Evolutionary conservation across 1,284 basidiomycete genomes (phyloP), one percentile per base, ranked within the genome.

Genomic region (Lentinula novae-zelandiae): DNA sequence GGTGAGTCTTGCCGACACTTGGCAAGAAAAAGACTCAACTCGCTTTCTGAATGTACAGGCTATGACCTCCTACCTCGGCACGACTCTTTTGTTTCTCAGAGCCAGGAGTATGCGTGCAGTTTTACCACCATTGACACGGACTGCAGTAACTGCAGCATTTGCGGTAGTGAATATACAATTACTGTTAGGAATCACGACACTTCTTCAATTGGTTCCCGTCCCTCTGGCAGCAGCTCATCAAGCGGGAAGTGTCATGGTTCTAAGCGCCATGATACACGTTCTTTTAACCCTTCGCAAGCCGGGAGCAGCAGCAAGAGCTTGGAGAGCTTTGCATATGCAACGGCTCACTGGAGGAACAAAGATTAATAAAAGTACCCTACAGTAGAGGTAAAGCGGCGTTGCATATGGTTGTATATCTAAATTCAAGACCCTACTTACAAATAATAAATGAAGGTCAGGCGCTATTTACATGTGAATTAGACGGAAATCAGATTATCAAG

Each of bases 141-240:
- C 82, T 33, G 81, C 90, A 36, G 82, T 85, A 13, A 82, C 81
- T 2, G 82, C 82, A 6, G 90, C 91, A 0, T 92, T 95, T 65
- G 89, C 81, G 3, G 90, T 95, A 78, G 95, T 87, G 9, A 89
- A 96, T 64, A 71, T 93, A 2, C 97, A 99, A 74, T 92, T 94
- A 33, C 76, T 88, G 0, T 82, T 99, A 20, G 97, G 97, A 1
- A 94, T 99, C 63, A 86, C 89, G 12, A 99, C 97, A 0, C 78
- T 99, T 15, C 73, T 98, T 34, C 97, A 97, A 75, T 83, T 99
- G 63, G 97, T 99, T 0, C 97, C 97, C 0, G 85, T 95, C 3
- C 91, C 93, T 1, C 78, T 99, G 1, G 97, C 97, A 1, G 92
- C 95, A 8, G 84, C 90, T 42, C 97, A 99, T 73, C 97, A 99